Evolutionary conservation across 1,284 basidiomycete genomes (phyloP).

Genomic region (Blastosporella zonata): DNA sequence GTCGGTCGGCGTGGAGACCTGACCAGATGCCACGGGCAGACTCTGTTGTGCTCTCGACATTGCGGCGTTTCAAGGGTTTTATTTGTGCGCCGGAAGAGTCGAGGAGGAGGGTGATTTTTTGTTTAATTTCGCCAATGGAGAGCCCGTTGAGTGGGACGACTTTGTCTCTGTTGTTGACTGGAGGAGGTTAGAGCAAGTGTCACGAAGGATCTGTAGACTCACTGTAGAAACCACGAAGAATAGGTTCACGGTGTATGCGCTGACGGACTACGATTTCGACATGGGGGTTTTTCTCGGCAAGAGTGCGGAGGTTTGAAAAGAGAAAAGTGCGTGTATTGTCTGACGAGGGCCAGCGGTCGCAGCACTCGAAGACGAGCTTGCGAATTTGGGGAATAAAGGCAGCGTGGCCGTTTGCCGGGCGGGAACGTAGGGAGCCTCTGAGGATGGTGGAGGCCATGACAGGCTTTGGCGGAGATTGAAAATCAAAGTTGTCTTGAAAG

Average conservation of each 20-base stretch:
- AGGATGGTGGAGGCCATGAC: slow-evolving; percentile 31
- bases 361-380: slow-evolving; percentile 83
- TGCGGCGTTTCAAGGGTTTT: slow-evolving; percentile 65
- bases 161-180: slow-evolving; percentile 80
- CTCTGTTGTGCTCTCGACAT: slow-evolving; percentile 76
- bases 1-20: slow-evolving; percentile 69
- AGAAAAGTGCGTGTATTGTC: slow-evolving; percentile 68
- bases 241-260: slow-evolving; percentile 69
- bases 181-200: slow-evolving; percentile 6
- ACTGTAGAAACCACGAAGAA: slow-evolving; percentile 78
- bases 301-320: slow-evolving; percentile 53
- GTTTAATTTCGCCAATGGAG: slow-evolving; percentile 66
- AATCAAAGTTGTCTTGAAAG: slow-evolving; percentile 2
- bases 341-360: slow-evolving; percentile 77
- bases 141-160: slow-evolving; percentile 72
- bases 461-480: slow-evolving; percentile 24
- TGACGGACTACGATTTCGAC: slow-evolving; percentile 79
- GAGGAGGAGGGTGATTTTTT: slow-evolving; percentile 78
- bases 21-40: slow-evolving; percentile 84
- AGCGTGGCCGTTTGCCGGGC: slow-evolving; percentile 66
- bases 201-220: slow-evolving; percentile 17
- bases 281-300: slow-evolving; percentile 72
- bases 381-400: slow-evolving; percentile 72
- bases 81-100: slow-evolving; percentile 85
- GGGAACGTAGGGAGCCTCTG: slow-evolving; percentile 58